These are phyloP conservation scores for Colletotrichum siamense DNA, from an alignment of 2,329 filamentous ascomycete species.

Conservation along the genomic window DNA sequence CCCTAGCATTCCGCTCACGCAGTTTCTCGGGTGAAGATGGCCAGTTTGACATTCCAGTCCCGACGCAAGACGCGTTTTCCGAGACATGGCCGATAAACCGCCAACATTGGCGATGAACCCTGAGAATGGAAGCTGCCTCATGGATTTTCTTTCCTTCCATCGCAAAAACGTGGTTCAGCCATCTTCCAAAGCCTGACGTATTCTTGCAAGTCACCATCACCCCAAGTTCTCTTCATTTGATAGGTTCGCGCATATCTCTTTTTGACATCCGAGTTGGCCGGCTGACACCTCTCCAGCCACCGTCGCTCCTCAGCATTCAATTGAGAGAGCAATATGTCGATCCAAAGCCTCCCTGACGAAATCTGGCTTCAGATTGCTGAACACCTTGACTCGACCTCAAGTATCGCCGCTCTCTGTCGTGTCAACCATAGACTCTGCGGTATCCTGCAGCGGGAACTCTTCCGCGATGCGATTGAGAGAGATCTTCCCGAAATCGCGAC, in stretches of 20 bases:
- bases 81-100: not conserved
- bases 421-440: not conserved
- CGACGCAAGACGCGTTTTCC: not conserved
- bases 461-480: not conserved
- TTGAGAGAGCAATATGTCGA: fast-evolving
- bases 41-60: not conserved
- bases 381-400: not conserved
- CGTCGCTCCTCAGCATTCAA: fast-evolving
- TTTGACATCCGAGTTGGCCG: not conserved
- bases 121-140: not conserved
- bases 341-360: not conserved
- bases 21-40: not conserved
- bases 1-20: not conserved
- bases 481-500: not conserved
- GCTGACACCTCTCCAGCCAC: not conserved
- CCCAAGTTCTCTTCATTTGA: fast-evolving
- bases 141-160: not conserved
- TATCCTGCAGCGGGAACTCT: not conserved
- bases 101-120: not conserved
- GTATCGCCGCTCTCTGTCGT: not conserved
- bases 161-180: not conserved
- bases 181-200: not conserved
- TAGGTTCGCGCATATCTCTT: not conserved
- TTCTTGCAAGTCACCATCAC: fast-evolving
- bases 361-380: not conserved